Percentiles rank a stretch among this genome's conserved stretches.
Conservation (phyloP, 1,284 basidiomycete species). For the Ustilago xerochloae region DNA sequence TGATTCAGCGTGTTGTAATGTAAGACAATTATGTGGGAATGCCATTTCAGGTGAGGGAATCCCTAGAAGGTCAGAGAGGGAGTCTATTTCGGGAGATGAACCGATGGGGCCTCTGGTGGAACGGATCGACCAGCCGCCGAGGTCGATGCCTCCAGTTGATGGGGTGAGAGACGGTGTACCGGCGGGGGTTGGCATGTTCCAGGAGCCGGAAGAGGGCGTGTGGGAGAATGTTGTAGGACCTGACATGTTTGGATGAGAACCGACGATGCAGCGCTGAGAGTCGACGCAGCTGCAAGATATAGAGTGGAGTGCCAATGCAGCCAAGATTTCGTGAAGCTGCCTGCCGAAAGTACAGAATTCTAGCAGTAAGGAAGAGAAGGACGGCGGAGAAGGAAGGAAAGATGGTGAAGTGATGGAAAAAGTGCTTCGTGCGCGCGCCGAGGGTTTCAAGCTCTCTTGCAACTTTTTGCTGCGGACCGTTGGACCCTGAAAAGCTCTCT, state of each 20-base stretch:
- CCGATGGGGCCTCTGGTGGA: constrained; percentile 61
- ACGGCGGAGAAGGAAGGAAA: not conserved
- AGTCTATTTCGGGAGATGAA: constrained; percentile 70
- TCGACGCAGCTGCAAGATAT: no score
- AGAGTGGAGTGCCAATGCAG: no score
- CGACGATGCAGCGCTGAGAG: not conserved
- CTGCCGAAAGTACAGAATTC: no score
- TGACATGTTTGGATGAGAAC: constrained; percentile 7
- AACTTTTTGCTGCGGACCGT: not conserved
- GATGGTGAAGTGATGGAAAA: not conserved
- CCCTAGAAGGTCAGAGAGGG: constrained; percentile 76
- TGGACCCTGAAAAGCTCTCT: constrained; percentile 10
- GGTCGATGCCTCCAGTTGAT: constrained; percentile 53
- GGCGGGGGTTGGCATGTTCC: constrained; percentile 11
- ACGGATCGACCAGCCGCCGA: constrained; percentile 60
- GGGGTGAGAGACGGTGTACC: constrained; percentile 29
- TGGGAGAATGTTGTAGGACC: constrained; percentile 29
- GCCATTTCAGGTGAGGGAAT: constrained; percentile 96
- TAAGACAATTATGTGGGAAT: constrained; percentile 86
- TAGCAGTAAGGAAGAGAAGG: not conserved
- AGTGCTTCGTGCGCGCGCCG: constrained; percentile 26
- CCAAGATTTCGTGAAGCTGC: no score
- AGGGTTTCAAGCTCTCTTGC: not conserved
- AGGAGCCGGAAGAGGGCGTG: not conserved
- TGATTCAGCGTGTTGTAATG: constrained; percentile 73